These are phyloP conservation scores for Solanum chacoense DNA, from an alignment of 305 asterid species.

Conservation along the genomic window DNA sequence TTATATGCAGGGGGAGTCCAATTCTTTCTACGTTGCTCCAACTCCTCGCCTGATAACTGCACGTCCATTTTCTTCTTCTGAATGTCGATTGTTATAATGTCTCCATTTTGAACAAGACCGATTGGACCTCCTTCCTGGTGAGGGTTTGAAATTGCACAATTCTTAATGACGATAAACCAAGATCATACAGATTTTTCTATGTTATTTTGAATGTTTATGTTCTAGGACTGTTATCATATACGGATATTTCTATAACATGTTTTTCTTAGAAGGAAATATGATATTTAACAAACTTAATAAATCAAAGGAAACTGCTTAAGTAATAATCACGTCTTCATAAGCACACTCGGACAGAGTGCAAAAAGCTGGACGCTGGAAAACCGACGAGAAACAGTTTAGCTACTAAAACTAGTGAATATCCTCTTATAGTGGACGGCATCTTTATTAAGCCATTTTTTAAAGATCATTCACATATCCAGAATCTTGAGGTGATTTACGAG, in stretches of 20 bases:
- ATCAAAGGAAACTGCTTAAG: neutral
- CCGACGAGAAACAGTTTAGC: neutral
- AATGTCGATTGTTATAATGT: conserved; percentile 64
- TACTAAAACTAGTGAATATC: neutral
- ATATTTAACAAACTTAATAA: neutral
- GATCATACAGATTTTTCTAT: neutral
- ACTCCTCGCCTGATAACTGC: conserved; percentile 46
- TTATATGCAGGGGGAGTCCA: conserved; percentile 68
- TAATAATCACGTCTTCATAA: neutral
- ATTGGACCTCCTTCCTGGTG: conserved; percentile 97
- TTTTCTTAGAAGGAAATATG: neutral
- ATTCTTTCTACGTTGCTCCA: conserved; percentile 57
- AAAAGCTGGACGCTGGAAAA: neutral
- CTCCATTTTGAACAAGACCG: conserved; percentile 77
- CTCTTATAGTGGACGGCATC: neutral
- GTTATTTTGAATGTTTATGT: neutral
- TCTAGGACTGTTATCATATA: neutral
- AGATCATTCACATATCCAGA: neutral
- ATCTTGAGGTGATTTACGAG: neutral
- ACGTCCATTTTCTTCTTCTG: conserved; percentile 60
- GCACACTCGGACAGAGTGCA: neutral
- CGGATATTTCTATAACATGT: neutral
- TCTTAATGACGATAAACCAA: neutral
- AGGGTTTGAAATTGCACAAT: neutral
- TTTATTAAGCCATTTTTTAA: neutral